phyloP scores from a whole-genome alignment of 805 yeast genomes.

The Starmerella geochares region DNA sequence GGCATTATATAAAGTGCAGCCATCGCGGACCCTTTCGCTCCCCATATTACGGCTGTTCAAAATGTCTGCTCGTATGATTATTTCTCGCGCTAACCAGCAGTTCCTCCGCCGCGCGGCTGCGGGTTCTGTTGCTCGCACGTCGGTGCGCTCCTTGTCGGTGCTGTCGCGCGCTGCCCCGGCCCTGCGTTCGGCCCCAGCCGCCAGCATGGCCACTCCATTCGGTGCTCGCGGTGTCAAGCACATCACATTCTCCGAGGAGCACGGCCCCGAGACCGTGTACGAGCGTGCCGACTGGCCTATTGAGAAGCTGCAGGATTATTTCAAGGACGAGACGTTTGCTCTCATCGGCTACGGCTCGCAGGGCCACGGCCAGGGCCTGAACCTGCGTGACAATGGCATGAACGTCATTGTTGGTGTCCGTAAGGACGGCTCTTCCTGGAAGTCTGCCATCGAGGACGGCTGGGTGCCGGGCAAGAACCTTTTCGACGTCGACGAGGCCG shows the following conservation, averaged over 20 bases:
- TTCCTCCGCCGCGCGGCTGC: constrained; percentile 37
- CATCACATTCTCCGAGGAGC: constrained; percentile 85
- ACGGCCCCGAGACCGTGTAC: constrained; percentile 80
- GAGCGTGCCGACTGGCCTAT: constrained; percentile 99
- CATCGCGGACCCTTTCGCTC: neutral
- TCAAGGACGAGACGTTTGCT: constrained; percentile 96
- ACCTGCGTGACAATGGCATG: constrained; percentile 97
- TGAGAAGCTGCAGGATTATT: constrained; percentile 89
- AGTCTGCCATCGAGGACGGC: constrained; percentile 98
- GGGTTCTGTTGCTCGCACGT: constrained; percentile 34
- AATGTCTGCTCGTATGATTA: constrained; percentile 28
- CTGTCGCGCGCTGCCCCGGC: constrained; percentile 35
- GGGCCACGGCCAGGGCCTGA: constrained; percentile 99
- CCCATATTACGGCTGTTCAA: neutral
- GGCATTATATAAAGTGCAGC: constrained; percentile 6
- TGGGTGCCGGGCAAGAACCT: constrained; percentile 99
- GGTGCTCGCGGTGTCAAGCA: constrained; percentile 86
- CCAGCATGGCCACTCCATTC: constrained; percentile 34
- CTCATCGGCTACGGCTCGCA: constrained; percentile 99
- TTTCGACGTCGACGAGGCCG: constrained; percentile 90
- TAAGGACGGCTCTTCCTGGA: constrained; percentile 98
- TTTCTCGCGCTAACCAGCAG: constrained; percentile 28
- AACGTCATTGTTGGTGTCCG: constrained; percentile 97
- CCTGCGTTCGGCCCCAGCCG: constrained; percentile 24
- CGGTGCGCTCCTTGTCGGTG: constrained; percentile 51